These are phyloP conservation scores for Aspergillus novoparasiticus DNA, from an alignment of 2,329 filamentous ascomycete genomes.

Conservation along the genomic window DNA sequence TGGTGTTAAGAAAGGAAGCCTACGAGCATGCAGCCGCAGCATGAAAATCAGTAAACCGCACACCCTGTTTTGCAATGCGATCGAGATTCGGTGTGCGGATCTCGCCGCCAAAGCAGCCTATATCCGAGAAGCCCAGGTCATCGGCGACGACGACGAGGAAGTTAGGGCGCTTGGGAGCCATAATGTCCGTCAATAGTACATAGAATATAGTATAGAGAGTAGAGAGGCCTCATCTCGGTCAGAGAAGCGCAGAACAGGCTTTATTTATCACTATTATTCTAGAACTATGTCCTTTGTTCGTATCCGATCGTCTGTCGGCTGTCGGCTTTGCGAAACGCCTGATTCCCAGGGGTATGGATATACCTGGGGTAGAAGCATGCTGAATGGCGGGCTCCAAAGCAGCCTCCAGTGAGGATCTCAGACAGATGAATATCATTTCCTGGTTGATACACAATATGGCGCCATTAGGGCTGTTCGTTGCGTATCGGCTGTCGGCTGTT, in stretches of 20 bases:
- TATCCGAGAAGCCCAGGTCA: slow-evolving; percentile 63
- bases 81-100: slow-evolving; percentile 64
- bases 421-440: not conserved
- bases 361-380: not conserved
- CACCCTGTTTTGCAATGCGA: slow-evolving; percentile 53
- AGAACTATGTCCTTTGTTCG: not conserved
- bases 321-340: slow-evolving; percentile 13
- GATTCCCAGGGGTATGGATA: not conserved
- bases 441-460: not conserved
- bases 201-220: not conserved
- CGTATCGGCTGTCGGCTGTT: slow-evolving; percentile 18
- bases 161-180: slow-evolving; percentile 54
- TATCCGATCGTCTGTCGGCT: slow-evolving; percentile 17
- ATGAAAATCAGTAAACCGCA: slow-evolving; percentile 67
- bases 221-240: not conserved
- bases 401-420: not conserved
- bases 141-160: slow-evolving; percentile 63
- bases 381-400: not conserved
- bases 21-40: slow-evolving; percentile 64
- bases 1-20: slow-evolving; percentile 11
- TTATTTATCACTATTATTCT: not conserved
- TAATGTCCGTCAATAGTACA: slow-evolving; percentile 7
- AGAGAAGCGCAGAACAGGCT: not conserved
- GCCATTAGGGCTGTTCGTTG: slow-evolving; percentile 3
- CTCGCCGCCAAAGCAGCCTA: slow-evolving; percentile 62